A percentile compares a stretch with the other conserved stretches of the same genome.
phyloP scores from a whole-genome alignment of 2,329 filamentous ascomycete species.

The Penicillium sp. region DNA sequence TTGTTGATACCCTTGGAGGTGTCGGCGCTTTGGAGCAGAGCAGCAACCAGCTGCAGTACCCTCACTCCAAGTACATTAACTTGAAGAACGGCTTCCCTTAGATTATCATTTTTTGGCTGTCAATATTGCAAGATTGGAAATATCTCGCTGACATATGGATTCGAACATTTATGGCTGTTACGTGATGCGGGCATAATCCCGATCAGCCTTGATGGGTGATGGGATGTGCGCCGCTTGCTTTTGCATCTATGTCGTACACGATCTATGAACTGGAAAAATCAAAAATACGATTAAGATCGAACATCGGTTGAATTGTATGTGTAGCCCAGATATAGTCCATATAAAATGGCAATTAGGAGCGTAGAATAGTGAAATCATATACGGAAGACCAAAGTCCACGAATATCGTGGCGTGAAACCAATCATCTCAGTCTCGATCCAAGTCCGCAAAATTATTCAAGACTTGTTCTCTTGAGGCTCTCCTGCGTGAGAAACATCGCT shows the following conservation, averaged over 20 bases:
- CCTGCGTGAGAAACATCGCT: background rate
- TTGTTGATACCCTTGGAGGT: slow-evolving; percentile 30
- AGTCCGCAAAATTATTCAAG: background rate
- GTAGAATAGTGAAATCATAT: background rate
- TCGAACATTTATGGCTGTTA: background rate
- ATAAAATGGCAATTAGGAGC: background rate
- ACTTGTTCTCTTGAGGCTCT: background rate
- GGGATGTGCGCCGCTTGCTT: background rate
- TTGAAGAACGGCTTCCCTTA: slow-evolving; percentile 26
- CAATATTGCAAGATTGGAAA: background rate
- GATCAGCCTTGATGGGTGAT: slow-evolving; percentile 1
- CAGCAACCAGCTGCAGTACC: slow-evolving; percentile 45
- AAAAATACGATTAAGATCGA: background rate
- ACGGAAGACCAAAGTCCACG: background rate
- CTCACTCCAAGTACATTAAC: slow-evolving; percentile 48
- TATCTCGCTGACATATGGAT: background rate
- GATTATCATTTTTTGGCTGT: background rate
- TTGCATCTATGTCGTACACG: background rate
- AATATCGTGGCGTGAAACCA: no score
- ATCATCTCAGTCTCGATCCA: no score
- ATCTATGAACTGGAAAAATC: background rate
- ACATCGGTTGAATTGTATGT: background rate
- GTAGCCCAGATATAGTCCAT: background rate
- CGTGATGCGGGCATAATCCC: background rate
- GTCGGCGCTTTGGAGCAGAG: slow-evolving; percentile 36